Evolutionary conservation across 2,329 filamentous ascomycete genomes (phyloP), one percentile per base, ranked within the genome.

Genomic region (Chaetoscypha palmicola): DNA sequence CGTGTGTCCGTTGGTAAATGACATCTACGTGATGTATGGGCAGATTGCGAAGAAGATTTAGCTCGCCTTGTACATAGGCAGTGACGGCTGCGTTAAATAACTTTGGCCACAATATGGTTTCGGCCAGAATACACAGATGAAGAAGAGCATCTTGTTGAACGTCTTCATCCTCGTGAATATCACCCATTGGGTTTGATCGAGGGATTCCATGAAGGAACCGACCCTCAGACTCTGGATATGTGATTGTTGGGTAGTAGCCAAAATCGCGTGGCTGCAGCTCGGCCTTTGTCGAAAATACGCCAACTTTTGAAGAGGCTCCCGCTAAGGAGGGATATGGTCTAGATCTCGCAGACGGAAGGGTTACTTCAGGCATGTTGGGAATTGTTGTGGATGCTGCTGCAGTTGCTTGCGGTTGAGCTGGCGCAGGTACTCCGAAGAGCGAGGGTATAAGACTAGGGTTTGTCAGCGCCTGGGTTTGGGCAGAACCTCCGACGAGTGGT

Each of bases 61-160:
- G 14, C 43, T 52, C 49, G 21, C 47, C 47, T 24, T 42, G 24
- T 10, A 46, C 20, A 22, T 52, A 52, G 16, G 45, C 31, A 17
- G 34, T 39, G 17, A 52, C 43, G 16, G 49, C 47, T 5, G 34
- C 28, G 19, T 52, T 52, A 32, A 43, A 52, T 4, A 52, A 35
- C 12, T 28, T 45, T 2, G 44, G 36, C 49, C 47, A 52, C 31
- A 44, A 48, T 17, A 46, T 41, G 5, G 34, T 48, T 36, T 52
- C 49, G 12, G 49, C 47, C 2, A 52, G 36, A 19, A 52, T 33
- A 32, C 47, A 50, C 7, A 52, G 47, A 20, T 48, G 16, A 26
- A 52, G 39, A 19, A 50, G 33, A 4, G 49, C 49, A 1, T 41
- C 22, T 41, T 51, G 49, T 10, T 47, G 37, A 16, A 23, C 2